These are phyloP conservation scores for Lipomyces japonicus DNA, from an alignment of 805 yeast species.

Conservation along the genomic window DNA sequence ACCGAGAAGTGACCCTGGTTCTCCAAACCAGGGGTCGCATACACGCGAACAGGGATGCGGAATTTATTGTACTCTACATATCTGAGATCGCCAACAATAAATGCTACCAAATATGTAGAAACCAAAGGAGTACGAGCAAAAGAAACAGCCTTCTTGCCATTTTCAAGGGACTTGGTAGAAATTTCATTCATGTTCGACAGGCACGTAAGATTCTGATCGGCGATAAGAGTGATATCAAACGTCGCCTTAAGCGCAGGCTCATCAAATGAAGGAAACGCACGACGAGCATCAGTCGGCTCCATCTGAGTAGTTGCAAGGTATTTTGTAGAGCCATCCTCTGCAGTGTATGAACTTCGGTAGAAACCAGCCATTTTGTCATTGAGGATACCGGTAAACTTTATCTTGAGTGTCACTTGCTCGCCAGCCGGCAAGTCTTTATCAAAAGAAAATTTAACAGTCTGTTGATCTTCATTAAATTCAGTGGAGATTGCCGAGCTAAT, in stretches of 20 bases:
- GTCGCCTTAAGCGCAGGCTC: constrained; percentile 69
- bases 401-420: constrained; percentile 46
- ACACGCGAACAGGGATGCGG: constrained; percentile 64
- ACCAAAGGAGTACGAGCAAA: constrained; percentile 66
- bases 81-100: constrained; percentile 63
- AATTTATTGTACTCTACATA: constrained; percentile 55
- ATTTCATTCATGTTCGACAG: constrained; percentile 66
- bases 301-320: constrained; percentile 65
- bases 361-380: constrained; percentile 73
- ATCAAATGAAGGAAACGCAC: constrained; percentile 74
- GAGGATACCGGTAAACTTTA: constrained; percentile 54
- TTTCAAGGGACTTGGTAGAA: constrained; percentile 39
- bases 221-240: constrained; percentile 54
- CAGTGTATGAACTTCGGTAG: constrained; percentile 61
- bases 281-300: constrained; percentile 75
- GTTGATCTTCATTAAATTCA: constrained; percentile 49
- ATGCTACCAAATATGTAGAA: constrained; percentile 73
- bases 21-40: constrained; percentile 65
- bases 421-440: constrained; percentile 40
- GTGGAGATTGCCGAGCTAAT: constrained; percentile 33
- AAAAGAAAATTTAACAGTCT: constrained; percentile 61
- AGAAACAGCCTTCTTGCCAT: constrained; percentile 45
- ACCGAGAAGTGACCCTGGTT: constrained; percentile 60
- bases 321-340: constrained; percentile 51
- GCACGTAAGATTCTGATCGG: constrained; percentile 52